Conservation (phyloP, 192 early-diverging fungal genomes). For the Jimgerdemannia lactiflua region DNA sequence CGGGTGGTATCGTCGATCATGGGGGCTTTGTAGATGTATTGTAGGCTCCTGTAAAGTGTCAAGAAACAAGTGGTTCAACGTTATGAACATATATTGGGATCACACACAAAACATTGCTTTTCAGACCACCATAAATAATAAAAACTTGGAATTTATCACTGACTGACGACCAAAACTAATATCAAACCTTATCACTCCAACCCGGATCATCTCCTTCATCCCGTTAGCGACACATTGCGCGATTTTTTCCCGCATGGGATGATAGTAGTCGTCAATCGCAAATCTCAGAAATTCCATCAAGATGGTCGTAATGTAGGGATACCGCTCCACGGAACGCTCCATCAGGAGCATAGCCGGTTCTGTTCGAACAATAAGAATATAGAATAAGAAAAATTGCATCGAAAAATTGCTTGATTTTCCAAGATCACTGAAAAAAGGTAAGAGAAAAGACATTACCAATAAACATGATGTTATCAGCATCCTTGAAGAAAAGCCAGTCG, state of each 20-base stretch:
- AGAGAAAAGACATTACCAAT: constrained; percentile 36
- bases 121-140: neutral
- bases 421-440: neutral
- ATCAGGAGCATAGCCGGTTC: constrained; percentile 78
- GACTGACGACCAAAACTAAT: neutral
- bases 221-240: constrained; percentile 44
- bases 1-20: constrained; percentile 15
- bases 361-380: constrained; percentile 6
- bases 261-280: constrained; percentile 56
- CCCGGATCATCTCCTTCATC: constrained; percentile 56
- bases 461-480: constrained; percentile 71
- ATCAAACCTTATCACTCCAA: constrained; percentile 61
- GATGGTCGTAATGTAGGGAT: constrained; percentile 62
- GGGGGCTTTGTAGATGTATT: constrained; percentile 25
- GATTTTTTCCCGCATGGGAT: constrained; percentile 43
- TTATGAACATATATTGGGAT: too few species aligned
- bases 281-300: constrained; percentile 68
- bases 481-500: constrained; percentile 76
- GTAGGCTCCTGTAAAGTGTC: constrained; percentile 15
- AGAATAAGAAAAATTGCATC: neutral
- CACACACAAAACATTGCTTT: neutral
- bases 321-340: constrained; percentile 59
- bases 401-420: too few species aligned
- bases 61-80: neutral
- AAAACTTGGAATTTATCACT: neutral